Evolutionary conservation across 768 basidiomycete species (phyloP), one percentile per base, ranked within the genome.

Genomic region (Crucibulum laeve): DNA sequence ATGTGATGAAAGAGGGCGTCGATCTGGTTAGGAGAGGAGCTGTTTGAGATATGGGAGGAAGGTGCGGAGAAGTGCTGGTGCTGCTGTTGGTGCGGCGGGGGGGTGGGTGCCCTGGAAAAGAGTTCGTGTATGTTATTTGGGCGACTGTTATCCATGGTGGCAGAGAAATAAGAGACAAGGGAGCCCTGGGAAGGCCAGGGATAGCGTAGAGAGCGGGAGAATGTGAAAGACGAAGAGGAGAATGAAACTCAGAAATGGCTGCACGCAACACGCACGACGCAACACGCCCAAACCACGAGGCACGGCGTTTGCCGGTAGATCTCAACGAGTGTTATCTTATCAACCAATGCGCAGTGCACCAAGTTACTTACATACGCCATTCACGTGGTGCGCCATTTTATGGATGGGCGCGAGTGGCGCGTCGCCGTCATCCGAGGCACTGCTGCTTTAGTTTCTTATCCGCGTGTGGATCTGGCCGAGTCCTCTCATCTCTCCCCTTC

Each of bases 1-100:
- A 84, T 60, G 45, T 75, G 71, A 52, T 82, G 76, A 53, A 87
- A 84, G 17, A 89, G 73, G 40, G 80, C 74, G 49, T 87, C 85
- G 53, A 89, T 75, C 48, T 82, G 74, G 51, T 65, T 77, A 24
- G 78, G 70, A 47, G 82, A 71, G 26, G 75, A 68, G 34, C 69
- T 68, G 30, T 61, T 65, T 21, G 72, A 54, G 24, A 65, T 49
- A 42, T 73, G 69, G 56, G 51, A 61, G 61, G n/a, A n/a, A n/a
- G n/a, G n/a, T n/a, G 49, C 67, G 51, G 52, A 47, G 47, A 40
- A 46, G 38, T 63, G 63, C 30, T 59, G 57, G 25, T 61, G 64
- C 30, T 60, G 56, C 28, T 46, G 51, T 43, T 59, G 65, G 33
- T 52, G 49, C 38, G 50, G 50, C 17, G 76, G 79, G 45, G 78